phyloP scores from a whole-genome alignment of 2,329 filamentous ascomycete genomes.

The Fusarium humuli region DNA sequence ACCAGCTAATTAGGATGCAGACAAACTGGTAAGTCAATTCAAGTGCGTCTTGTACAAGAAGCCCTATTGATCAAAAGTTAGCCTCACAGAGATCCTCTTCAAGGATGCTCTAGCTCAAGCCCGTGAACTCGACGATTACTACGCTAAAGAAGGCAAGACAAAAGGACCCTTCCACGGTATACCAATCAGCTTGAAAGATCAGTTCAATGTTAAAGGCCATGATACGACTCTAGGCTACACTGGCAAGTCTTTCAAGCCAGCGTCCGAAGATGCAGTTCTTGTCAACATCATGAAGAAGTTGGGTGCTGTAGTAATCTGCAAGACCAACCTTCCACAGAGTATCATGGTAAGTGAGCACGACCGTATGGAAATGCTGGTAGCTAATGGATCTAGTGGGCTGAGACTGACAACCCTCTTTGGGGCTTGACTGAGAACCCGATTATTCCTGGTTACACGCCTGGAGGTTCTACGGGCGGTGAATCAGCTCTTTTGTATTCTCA shows the following conservation, averaged over 20 bases:
- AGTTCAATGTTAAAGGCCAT: conserved; percentile 68
- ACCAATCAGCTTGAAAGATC: conserved; percentile 61
- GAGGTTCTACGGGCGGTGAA: conserved; percentile 46
- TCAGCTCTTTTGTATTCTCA: conserved; percentile 32
- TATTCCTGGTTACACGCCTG: conserved; percentile 40
- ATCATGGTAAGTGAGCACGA: background rate
- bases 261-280: conserved; percentile 59
- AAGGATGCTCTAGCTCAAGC: conserved; percentile 35
- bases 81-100: conserved; percentile 36
- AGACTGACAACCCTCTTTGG: conserved; percentile 49
- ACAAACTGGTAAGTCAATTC: conserved; percentile 22
- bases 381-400: conserved; percentile 21
- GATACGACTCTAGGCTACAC: conserved; percentile 71
- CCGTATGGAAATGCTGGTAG: accelerated
- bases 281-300: conserved; percentile 61
- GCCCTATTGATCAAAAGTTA: background rate
- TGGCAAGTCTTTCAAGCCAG: conserved; percentile 60
- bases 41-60: accelerated
- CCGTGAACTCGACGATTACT: conserved; percentile 21
- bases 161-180: conserved; percentile 40
- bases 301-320: conserved; percentile 63
- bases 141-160: background rate
- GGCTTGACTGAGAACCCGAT: conserved; percentile 43
- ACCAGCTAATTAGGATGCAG: background rate
- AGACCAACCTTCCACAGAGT: conserved; percentile 35